Percentiles rank a stretch among this genome's conserved stretches.
Conservation (phyloP, 352 stramenopile genomes). For the Phytophthora sojae region DNA sequence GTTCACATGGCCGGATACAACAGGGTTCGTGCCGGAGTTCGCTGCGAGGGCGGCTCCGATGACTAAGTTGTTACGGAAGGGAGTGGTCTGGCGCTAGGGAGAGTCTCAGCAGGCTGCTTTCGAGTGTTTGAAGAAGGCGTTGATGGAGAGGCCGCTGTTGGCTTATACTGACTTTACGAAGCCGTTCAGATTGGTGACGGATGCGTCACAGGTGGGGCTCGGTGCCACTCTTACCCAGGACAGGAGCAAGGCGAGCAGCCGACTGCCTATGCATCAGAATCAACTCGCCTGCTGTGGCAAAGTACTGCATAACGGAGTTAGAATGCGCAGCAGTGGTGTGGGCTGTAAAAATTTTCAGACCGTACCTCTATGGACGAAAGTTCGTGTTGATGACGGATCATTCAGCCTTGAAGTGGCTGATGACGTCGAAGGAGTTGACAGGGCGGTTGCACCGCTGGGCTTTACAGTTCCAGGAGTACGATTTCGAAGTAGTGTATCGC, state of each 20-base stretch:
- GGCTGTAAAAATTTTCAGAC: no score
- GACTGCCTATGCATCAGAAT: conserved; percentile 21
- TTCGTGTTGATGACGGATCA: no score
- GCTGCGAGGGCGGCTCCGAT: conserved; percentile 19
- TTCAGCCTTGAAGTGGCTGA: no score
- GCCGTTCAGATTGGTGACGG: conserved; percentile 36
- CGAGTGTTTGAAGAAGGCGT: conserved; percentile 19
- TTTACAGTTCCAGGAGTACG: no score
- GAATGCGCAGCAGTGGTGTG: no score
- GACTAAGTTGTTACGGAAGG: conserved; percentile 35
- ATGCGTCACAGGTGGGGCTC: conserved; percentile 29
- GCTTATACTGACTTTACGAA: conserved; percentile 36
- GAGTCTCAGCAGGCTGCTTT: conserved; percentile 25
- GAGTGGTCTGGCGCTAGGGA: conserved; percentile 21
- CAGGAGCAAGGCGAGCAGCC: conserved; percentile 6
- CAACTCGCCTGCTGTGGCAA: conserved; percentile 1
- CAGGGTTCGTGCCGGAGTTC: conserved; percentile 32
- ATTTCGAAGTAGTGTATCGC: no score
- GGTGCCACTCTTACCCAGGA: conserved; percentile 36
- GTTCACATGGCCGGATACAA: conserved; percentile 39
- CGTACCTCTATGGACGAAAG: no score
- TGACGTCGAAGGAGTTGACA: no score
- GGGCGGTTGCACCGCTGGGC: no score
- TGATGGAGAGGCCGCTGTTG: not conserved
- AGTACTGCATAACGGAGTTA: no score